Base-by-base conservation (phyloP, 2,329 filamentous ascomycete species). In the Colletotrichum sojae region DNA sequence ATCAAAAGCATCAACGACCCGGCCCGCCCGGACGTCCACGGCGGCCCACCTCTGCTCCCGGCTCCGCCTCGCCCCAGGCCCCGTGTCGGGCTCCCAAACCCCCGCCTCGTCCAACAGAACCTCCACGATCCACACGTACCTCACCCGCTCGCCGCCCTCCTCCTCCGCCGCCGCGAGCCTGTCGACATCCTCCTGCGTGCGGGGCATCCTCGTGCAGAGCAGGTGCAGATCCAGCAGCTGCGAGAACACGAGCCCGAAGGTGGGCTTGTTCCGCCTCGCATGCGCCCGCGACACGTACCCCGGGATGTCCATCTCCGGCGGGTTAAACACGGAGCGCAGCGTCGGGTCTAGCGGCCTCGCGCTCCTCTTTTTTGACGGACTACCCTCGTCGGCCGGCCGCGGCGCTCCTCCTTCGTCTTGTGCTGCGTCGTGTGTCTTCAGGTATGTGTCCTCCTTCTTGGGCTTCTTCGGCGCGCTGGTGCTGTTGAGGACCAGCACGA, bases 401-500 rank as follows among this genome's bases (percentile, higher is more conserved):
- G 66, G 53, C 5, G 40, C 31, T 36, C 6, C 31, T 36, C 31
- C 15, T 15, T 70, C 39, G 10, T 70, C 46, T 61, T 36, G 31
- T 2, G 31, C 49, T 39, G 48, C 12, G 40, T 43, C 40, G 13
- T 25, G 8, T 2, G n/a, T 6, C 1, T 18, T 40, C 20, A 20
- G 46, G 6, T 12, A 1, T 3, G 31, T 8, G 10, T 10, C 57
- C 57, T 46, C 10, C 6, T 39, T 63, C 4, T 43, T 16, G 40
- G 40, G 67, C 48, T 51, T 64, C 16, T 69, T 69, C 8, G 67
- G 45, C 1, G 75, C 75, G 6, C 77, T 81, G 1, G 84, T 87
- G 0, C 84, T 83, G 78, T 90, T 90, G 64, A 89, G 81, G 2
- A 90, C 77, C 67, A 90, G 76, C 36, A 89, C 78, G 6, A 90